Evolutionary conservation across 176 grass and related monocot species (phyloP).

Genomic region (Eremochloa ophiuroides): DNA sequence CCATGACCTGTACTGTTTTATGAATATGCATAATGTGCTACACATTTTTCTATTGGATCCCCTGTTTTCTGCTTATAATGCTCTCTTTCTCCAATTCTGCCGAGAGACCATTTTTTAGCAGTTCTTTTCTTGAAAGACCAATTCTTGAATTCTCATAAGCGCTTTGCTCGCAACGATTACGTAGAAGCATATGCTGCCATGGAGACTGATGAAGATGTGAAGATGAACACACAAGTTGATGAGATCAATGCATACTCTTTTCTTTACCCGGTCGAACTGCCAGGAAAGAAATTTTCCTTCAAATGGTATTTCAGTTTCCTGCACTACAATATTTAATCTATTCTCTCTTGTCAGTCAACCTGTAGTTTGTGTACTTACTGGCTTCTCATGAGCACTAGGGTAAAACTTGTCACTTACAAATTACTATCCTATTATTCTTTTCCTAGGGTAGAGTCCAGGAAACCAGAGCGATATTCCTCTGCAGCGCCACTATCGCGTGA

Average conservation of each 20-base stretch:
- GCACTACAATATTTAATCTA: neutral
- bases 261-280: constrained; percentile 69
- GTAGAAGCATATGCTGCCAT: constrained; percentile 58
- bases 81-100: too few relatives aligned
- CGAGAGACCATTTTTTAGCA: neutral
- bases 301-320: constrained; percentile 61
- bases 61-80: neutral
- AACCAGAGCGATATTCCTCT: constrained; percentile 91
- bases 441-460: constrained; percentile 90
- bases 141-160: neutral
- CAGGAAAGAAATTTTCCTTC: constrained; percentile 54
- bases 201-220: constrained; percentile 55
- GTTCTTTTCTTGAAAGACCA: neutral
- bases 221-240: constrained; percentile 63
- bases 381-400: neutral
- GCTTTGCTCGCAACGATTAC: constrained; percentile 17
- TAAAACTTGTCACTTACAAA: neutral
- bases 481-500: constrained; percentile 89
- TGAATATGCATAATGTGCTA: neutral
- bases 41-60: neutral
- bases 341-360: neutral
- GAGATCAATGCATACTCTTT: constrained; percentile 90
- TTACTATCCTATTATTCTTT: constrained; percentile 22
- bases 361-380: neutral
- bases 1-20: neutral